A percentile compares a stretch with the other conserved stretches of the same genome.
Evolutionary conservation across 495 filamentous ascomycete genomes (phyloP).

Genomic region (Aspergillus biplanus): DNA sequence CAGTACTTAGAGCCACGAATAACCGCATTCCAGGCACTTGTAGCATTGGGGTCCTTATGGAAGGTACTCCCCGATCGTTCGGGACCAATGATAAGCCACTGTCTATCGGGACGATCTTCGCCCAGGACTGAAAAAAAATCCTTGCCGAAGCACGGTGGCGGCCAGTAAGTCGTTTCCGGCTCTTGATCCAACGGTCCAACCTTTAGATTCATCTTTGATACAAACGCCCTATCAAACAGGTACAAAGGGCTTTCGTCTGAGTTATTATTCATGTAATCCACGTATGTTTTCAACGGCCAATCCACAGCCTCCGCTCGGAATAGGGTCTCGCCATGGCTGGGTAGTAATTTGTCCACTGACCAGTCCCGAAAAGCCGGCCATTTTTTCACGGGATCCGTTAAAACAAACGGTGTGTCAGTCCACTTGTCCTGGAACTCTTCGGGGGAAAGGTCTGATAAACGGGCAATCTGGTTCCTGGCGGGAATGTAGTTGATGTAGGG

Average conservation of each 20-base stretch:
- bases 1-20: constrained; percentile 93
- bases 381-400: constrained; percentile 78
- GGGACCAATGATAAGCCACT: constrained; percentile 94
- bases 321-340: constrained; percentile 62
- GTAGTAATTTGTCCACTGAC: constrained; percentile 66
- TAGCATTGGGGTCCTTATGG: constrained; percentile 82
- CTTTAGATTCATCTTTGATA: constrained; percentile 78
- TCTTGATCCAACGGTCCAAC: constrained; percentile 53
- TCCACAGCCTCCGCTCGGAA: constrained; percentile 95
- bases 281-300: constrained; percentile 81
- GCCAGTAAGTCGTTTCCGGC: constrained; percentile 69
- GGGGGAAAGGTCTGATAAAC: constrained; percentile 67
- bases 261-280: constrained; percentile 81
- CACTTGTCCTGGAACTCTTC: constrained; percentile 76
- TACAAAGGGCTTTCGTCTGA: constrained; percentile 90
- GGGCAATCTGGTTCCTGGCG: constrained; percentile 68
- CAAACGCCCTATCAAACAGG: constrained; percentile 86
- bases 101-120: constrained; percentile 77
- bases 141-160: constrained; percentile 84
- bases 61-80: constrained; percentile 91
- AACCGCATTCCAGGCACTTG: constrained; percentile 95
- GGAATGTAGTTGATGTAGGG: constrained; percentile 76
- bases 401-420: constrained; percentile 84
- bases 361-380: constrained; percentile 84
- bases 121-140: constrained; percentile 88